Evolutionary conservation across 2,329 filamentous ascomycete genomes (phyloP).

Genomic region (Ilyonectria sp.): DNA sequence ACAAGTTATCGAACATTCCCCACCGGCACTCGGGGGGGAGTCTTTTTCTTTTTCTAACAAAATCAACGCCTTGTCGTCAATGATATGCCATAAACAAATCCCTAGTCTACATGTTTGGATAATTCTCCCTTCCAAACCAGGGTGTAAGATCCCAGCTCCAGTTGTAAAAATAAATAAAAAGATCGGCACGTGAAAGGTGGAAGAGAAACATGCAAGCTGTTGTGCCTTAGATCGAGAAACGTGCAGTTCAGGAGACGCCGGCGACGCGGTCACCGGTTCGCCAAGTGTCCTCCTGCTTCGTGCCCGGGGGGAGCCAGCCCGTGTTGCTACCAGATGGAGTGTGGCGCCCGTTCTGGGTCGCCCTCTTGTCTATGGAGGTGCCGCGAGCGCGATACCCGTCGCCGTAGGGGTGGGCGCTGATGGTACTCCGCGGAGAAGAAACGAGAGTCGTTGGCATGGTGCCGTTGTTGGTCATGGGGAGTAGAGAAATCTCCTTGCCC

Average conservation of each 20-base stretch:
- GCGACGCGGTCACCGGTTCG: constrained; percentile 55
- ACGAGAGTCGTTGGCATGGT: constrained; percentile 39
- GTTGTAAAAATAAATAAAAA: constrained; percentile 5
- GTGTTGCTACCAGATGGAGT: constrained; percentile 56
- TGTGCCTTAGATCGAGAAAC: constrained; percentile 22
- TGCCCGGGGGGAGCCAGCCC: constrained; percentile 83
- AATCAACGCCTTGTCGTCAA: constrained; percentile 15
- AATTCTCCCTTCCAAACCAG: constrained; percentile 17
- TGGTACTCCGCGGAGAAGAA: constrained; percentile 44
- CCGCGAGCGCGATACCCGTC: constrained; percentile 61
- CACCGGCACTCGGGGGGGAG: not conserved
- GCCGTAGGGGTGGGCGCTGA: constrained; percentile 58
- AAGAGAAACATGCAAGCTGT: constrained; percentile 14
- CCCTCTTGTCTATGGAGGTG: constrained; percentile 64
- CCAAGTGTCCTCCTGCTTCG: constrained; percentile 91
- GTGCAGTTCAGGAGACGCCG: constrained; percentile 38
- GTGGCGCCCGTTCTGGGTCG: constrained; percentile 64
- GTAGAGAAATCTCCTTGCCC: constrained; percentile 62
- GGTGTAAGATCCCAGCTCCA: constrained; percentile 14
- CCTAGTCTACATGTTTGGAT: constrained; percentile 34
- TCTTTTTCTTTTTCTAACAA: constrained; percentile 13
- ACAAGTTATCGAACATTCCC: constrained; percentile 35
- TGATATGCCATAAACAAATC: constrained; percentile 24
- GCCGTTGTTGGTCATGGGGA: constrained; percentile 73
- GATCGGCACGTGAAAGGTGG: constrained; percentile 16